Evolutionary conservation across 1,284 basidiomycete genomes (phyloP), one percentile per base, ranked within the genome.

Genomic region (Chalciporus sp.): DNA sequence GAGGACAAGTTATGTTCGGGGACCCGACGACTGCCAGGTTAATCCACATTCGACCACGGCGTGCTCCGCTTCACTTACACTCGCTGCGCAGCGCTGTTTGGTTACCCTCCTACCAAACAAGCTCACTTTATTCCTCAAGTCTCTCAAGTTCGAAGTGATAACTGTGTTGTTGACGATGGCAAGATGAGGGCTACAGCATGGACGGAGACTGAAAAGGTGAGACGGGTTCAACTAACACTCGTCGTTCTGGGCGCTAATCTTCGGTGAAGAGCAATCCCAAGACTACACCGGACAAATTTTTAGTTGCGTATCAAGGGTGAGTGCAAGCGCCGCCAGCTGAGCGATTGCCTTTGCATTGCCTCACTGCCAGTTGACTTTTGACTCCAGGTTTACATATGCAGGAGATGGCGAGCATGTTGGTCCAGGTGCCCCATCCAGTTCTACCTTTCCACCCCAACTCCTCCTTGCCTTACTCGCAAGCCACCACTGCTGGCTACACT

Each of bases 401-500:
- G 84, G 83, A 27, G 86, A 89, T 61, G 86, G 87, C 4, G 75
- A 79, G 48, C 82, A 84, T 11, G 75, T 89, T 37, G 79, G 76
- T 52, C 82, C 81, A 66, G 83, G 85, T 78, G 55, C 53, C 71
- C 33, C 4, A 17, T 7, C 6, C 16, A 5, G 29, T 40, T 17
- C 4, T 10, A 12, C 17, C 4, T 11, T 3, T 3, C 7, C 4
- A 23, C 2, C 28, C n/a, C n/a, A n/a, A n/a, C 31, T 20, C 4
- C 19, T 16, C 28, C 19, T n/a, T n/a, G 20, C 19, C 27, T 37
- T 47, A n/a, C 33, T 28, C 11, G 40, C 74, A 74, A 83, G 80
- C 2, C 88, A 91, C 62, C 87, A 90, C 59, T 87, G 88, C 29
- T 91, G 88, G 89, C 74, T 90, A n/a, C 90, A 90, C 61, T n/a